Conservation (phyloP, 2,329 filamentous ascomycete genomes). For the Dactylellina parvicollis region DNA sequence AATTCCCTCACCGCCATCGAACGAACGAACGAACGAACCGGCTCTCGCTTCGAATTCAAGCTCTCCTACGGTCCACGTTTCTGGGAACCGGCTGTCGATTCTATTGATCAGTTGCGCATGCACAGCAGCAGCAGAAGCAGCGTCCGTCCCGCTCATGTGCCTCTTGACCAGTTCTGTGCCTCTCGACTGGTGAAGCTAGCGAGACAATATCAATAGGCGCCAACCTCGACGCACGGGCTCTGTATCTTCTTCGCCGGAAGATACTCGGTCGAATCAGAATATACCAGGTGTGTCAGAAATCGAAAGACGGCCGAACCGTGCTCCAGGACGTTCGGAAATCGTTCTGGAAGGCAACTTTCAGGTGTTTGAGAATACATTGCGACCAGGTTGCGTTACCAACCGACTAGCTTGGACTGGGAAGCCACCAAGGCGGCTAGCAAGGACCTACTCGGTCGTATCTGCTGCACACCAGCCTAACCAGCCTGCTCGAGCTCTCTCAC, state of each 20-base stretch:
- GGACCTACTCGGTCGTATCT: constrained; percentile 50
- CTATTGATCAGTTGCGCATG: neutral
- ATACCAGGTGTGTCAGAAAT: constrained; percentile 34
- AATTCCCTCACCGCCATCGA: constrained; percentile 45
- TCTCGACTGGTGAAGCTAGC: neutral
- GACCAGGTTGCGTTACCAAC: constrained; percentile 54
- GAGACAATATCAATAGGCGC: constrained; percentile 14
- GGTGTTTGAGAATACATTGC: constrained; percentile 53
- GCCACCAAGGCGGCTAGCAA: constrained; percentile 54
- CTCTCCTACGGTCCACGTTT: constrained; percentile 5
- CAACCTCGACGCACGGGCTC: constrained; percentile 30
- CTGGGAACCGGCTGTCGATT: neutral
- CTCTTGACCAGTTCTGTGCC: too few species aligned
- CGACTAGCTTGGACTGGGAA: constrained; percentile 53
- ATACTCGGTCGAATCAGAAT: constrained; percentile 39
- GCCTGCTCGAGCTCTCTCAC: constrained; percentile 53
- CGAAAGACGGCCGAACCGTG: constrained; percentile 30
- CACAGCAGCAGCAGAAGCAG: too few species aligned
- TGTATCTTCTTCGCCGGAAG: neutral
- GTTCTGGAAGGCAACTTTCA: constrained; percentile 55
- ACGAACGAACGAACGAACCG: constrained; percentile 11
- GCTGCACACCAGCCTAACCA: constrained; percentile 52
- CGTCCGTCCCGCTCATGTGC: too few species aligned
- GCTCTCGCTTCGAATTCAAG: neutral
- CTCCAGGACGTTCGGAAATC: constrained; percentile 45